These are phyloP conservation scores for Colletotrichum noveboracense DNA, from an alignment of 2,329 filamentous ascomycete genomes.

Conservation along the genomic window DNA sequence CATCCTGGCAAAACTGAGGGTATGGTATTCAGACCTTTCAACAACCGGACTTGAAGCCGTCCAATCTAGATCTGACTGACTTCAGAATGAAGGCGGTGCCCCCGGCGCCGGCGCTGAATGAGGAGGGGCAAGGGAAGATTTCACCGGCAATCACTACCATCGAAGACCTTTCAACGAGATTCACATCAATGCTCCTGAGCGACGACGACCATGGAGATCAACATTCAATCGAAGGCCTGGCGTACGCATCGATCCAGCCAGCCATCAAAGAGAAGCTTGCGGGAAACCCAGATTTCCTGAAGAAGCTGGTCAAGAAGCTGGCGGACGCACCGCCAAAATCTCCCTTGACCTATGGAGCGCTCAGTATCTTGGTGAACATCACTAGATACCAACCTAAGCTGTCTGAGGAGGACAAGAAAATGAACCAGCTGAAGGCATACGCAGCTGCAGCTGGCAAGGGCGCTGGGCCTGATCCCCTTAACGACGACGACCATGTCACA, in stretches of 20 bases:
- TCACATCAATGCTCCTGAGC: conserved; percentile 69
- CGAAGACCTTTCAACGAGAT: conserved; percentile 68
- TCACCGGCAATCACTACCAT: conserved; percentile 64
- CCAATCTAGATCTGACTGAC: conserved; percentile 48
- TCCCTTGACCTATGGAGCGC: conserved; percentile 79
- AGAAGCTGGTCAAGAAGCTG: conserved; percentile 70
- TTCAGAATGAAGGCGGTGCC: conserved; percentile 59
- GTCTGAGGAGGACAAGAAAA: conserved; percentile 90
- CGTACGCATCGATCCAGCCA: conserved; percentile 87
- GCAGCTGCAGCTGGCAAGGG: conserved; percentile 80
- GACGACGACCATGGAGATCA: conserved; percentile 64
- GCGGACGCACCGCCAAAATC: conserved; percentile 65
- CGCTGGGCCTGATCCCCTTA: conserved; percentile 67
- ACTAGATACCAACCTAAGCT: conserved; percentile 79
- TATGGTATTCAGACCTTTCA: conserved; percentile 41
- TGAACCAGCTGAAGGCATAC: conserved; percentile 91
- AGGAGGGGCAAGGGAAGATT: conserved; percentile 48
- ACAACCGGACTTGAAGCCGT: conserved; percentile 17
- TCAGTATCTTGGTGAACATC: conserved; percentile 86
- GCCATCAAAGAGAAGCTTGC: conserved; percentile 83
- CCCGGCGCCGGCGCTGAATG: conserved; percentile 42
- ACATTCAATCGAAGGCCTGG: conserved; percentile 86
- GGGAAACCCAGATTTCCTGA: conserved; percentile 71
- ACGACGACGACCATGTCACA: conserved; percentile 77
- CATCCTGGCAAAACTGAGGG: conserved; percentile 74